phyloP scores from a whole-genome alignment of 345 rosid species.

The Salix udensis region DNA sequence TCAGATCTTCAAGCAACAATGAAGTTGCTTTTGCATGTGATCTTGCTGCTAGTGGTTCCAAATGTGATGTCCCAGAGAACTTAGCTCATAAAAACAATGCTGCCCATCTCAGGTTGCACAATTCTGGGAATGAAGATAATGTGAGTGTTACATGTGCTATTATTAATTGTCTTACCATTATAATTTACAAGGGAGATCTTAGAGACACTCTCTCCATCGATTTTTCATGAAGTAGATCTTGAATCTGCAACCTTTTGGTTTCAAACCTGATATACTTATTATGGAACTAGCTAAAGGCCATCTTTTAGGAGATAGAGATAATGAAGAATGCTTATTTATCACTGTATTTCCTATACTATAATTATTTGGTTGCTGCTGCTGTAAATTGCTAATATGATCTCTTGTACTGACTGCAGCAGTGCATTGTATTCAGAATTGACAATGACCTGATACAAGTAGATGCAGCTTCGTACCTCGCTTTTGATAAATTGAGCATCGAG shows the following conservation, averaged over 20 bases:
- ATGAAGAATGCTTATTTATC: neutral
- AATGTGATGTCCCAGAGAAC: conserved; percentile 43
- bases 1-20: conserved; percentile 34
- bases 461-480: conserved; percentile 33
- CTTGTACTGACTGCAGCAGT: conserved; percentile 45
- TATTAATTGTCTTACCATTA: neutral
- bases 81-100: conserved; percentile 26
- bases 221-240: neutral
- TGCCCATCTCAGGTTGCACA: conserved; percentile 38
- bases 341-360: neutral
- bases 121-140: conserved; percentile 33
- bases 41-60: conserved; percentile 48
- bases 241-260: neutral
- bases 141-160: conserved; percentile 34
- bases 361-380: neutral
- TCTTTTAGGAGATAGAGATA: neutral
- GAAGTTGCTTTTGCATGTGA: conserved; percentile 33
- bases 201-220: no score
- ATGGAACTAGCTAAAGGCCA: neutral
- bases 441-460: conserved; percentile 39
- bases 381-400: conserved; percentile 12
- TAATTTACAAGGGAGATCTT: no score
- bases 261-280: neutral
- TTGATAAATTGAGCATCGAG: conserved; percentile 41
- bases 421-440: conserved; percentile 53